phyloP scores from a whole-genome alignment of 441 rosid species.

The Raphanus hybrid region DNA sequence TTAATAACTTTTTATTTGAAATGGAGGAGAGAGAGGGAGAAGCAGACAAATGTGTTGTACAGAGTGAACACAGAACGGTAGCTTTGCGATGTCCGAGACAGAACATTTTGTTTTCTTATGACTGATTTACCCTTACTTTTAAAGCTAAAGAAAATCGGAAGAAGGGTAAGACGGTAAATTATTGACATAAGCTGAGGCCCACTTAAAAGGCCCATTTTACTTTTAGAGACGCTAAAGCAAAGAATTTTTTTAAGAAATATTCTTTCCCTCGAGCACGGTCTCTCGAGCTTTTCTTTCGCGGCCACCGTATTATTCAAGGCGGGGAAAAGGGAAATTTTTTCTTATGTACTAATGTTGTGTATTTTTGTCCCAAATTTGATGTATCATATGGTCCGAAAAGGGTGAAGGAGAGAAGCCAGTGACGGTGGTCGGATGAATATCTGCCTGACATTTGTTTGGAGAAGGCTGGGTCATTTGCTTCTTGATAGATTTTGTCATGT shows the following conservation, averaged over 20 bases:
- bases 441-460: not conserved
- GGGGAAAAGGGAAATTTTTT: too few relatives aligned
- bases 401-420: not conserved
- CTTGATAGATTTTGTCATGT: not conserved
- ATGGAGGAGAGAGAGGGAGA: constrained; percentile 25
- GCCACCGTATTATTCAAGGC: not conserved
- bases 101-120: too few relatives aligned
- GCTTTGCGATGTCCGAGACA: constrained; percentile 29
- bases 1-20: constrained; percentile 14
- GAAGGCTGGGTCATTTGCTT: not conserved
- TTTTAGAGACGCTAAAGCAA: constrained; percentile 38
- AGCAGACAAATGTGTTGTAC: constrained; percentile 35
- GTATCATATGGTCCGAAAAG: not conserved
- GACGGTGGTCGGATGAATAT: too few relatives aligned
- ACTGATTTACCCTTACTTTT: too few relatives aligned
- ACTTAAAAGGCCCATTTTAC: constrained; percentile 25
- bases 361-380: too few relatives aligned
- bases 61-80: constrained; percentile 41
- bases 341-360: too few relatives aligned
- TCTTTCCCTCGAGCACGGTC: constrained; percentile 12
- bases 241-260: constrained; percentile 10
- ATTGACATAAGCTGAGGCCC: constrained; percentile 26
- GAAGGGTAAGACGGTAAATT: constrained; percentile 25
- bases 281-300: not conserved
- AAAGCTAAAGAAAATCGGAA: not conserved